phyloP scores from a whole-genome alignment of 441 rosid genomes.

The Eruca vesicaria region DNA sequence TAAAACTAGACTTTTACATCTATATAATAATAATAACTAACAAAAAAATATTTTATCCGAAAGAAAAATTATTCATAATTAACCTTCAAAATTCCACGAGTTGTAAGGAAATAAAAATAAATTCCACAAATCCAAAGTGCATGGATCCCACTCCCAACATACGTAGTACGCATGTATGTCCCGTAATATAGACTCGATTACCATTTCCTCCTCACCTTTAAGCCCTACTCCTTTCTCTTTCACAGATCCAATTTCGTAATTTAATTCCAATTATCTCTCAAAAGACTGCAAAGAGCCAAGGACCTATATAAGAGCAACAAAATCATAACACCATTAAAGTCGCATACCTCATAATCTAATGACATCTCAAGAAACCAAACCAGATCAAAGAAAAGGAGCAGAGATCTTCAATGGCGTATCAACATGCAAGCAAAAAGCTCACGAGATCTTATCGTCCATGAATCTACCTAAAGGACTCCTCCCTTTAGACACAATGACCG shows the following conservation, averaged over 20 bases:
- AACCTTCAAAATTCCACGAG: too few species aligned
- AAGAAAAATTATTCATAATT: too few species aligned
- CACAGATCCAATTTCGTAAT: neutral
- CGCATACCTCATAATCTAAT: slow-evolving; percentile 18
- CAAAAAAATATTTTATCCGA: too few species aligned
- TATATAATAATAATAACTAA: too few species aligned
- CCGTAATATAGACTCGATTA: neutral
- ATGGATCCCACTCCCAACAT: slow-evolving; percentile 23
- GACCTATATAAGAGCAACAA: neutral
- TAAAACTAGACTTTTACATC: too few species aligned
- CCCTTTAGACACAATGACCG: slow-evolving; percentile 38
- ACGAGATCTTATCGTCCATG: slow-evolving; percentile 36
- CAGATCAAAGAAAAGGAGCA: slow-evolving; percentile 41
- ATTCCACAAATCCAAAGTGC: slow-evolving; percentile 16
- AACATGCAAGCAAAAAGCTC: slow-evolving; percentile 43
- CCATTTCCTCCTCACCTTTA: neutral
- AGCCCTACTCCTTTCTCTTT: neutral
- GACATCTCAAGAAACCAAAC: slow-evolving; percentile 32
- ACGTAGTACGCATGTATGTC: slow-evolving; percentile 12
- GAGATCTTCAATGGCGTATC: slow-evolving; percentile 46
- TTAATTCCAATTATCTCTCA: neutral
- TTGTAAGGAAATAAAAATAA: too few species aligned
- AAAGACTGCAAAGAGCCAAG: too few species aligned
- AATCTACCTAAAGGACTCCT: slow-evolving; percentile 46
- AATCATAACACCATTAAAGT: neutral